Conservation (phyloP, 202 grass and related monocot species). For the Dendrocalamus latiflorus region DNA sequence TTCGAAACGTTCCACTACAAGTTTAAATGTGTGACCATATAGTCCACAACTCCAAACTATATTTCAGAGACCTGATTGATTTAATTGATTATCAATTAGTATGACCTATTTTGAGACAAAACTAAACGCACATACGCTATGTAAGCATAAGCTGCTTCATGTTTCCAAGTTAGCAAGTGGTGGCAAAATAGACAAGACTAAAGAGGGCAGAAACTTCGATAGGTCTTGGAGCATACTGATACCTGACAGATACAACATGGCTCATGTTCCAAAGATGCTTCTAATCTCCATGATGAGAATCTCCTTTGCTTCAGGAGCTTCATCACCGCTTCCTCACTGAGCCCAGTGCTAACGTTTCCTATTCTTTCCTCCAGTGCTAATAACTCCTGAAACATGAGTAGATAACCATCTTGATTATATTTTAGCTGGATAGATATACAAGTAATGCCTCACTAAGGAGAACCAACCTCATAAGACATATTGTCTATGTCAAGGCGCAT, state of each 20-base stretch:
- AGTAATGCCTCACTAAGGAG: neutral
- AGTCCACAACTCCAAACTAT: neutral
- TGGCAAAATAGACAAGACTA: neutral
- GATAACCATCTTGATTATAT: slow-evolving; percentile 13
- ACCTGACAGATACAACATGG: slow-evolving; percentile 98
- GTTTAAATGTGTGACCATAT: neutral
- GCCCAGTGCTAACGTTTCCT: slow-evolving; percentile 87
- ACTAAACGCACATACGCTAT: neutral
- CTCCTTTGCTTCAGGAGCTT: slow-evolving; percentile 70
- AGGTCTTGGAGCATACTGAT: slow-evolving; percentile 14
- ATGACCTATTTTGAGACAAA: neutral
- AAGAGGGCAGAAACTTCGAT: neutral
- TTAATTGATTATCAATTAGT: neutral
- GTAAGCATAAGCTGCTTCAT: neutral
- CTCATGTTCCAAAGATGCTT: slow-evolving; percentile 48
- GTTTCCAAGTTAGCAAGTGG: neutral
- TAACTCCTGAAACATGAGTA: slow-evolving; percentile 58
- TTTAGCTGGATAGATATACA: neutral
- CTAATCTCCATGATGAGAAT: too few species aligned
- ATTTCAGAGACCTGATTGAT: neutral
- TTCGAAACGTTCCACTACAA: neutral
- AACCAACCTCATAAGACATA: slow-evolving; percentile 95
- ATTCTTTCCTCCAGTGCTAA: slow-evolving; percentile 90
- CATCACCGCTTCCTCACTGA: slow-evolving; percentile 48
- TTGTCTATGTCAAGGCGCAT: slow-evolving; percentile 98